Percentiles rank a stretch among this genome's conserved stretches.
phyloP scores from a whole-genome alignment of 1,139 yeast species.

The Diutina siamensis region DNA sequence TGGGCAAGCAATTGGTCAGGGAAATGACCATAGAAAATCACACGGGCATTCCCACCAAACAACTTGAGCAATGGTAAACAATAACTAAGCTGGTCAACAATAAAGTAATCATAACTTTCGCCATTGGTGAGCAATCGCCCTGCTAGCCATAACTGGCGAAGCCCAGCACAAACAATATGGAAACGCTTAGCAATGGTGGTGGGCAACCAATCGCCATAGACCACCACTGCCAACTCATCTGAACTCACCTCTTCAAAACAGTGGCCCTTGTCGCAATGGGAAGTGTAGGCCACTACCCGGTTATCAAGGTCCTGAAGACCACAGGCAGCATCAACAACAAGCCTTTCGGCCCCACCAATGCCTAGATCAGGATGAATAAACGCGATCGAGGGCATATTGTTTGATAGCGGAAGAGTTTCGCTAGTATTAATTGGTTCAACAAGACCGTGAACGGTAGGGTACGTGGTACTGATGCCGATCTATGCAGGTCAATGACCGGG shows the following conservation, averaged over 20 bases:
- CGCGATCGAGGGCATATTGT: slow-evolving; percentile 42
- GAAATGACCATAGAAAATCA: slow-evolving; percentile 88
- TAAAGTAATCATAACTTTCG: slow-evolving; percentile 53
- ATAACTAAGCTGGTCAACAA: slow-evolving; percentile 82
- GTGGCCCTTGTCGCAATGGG: slow-evolving; percentile 78
- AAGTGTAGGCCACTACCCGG: slow-evolving; percentile 62
- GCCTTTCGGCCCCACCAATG: slow-evolving; percentile 92
- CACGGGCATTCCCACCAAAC: slow-evolving; percentile 32
- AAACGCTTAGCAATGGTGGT: slow-evolving; percentile 53
- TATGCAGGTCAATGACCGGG: no score
- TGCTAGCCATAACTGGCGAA: slow-evolving; percentile 67
- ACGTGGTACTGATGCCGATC: no score
- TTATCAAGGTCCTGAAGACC: slow-evolving; percentile 62
- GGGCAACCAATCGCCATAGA: slow-evolving; percentile 78
- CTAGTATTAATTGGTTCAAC: no score
- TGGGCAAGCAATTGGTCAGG: slow-evolving; percentile 79
- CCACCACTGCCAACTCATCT: slow-evolving; percentile 47
- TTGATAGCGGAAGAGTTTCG: no score
- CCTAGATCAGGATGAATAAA: slow-evolving; percentile 95
- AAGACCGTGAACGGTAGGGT: no score
- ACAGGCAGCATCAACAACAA: slow-evolving; percentile 89
- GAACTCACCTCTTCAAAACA: slow-evolving; percentile 81
- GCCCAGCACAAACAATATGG: slow-evolving; percentile 70
- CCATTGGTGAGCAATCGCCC: slow-evolving; percentile 38
- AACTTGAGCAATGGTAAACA: slow-evolving; percentile 65